These are phyloP conservation scores for Phytophthora quininea DNA, from an alignment of 352 stramenopile genomes.

Conservation along the genomic window DNA sequence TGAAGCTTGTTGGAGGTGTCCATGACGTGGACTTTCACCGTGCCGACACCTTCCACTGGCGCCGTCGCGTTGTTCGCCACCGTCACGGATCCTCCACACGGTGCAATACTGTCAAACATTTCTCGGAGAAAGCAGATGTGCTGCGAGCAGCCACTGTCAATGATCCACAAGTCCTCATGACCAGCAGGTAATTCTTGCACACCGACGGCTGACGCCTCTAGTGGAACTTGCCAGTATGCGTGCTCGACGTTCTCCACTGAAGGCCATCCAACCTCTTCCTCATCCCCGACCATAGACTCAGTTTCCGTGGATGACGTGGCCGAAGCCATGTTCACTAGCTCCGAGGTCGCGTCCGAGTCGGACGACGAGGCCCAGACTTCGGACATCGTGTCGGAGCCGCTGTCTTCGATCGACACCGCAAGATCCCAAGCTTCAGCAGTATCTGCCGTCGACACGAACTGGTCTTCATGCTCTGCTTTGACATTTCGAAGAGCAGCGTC, in stretches of 20 bases:
- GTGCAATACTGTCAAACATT: constrained; percentile 1
- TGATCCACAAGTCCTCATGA: constrained; percentile 6
- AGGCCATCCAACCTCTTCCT: no score
- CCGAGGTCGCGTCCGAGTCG: background rate
- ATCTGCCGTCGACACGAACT: background rate
- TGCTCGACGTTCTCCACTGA: no score
- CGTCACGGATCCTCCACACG: constrained; percentile 5
- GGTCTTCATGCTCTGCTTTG: no score
- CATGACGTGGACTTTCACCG: background rate
- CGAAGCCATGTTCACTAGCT: no score
- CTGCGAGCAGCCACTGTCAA: constrained; percentile 11
- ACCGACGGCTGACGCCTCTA: no score
- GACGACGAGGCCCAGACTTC: background rate
- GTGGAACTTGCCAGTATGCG: no score
- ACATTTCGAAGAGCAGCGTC: background rate
- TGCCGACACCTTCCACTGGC: background rate
- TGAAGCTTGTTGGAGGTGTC: background rate
- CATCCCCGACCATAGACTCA: no score
- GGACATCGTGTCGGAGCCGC: background rate
- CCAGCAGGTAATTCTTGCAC: no score
- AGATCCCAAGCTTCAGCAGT: background rate
- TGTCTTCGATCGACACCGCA: background rate
- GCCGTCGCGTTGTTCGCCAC: constrained; percentile 10
- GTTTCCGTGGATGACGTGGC: no score
- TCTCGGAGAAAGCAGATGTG: constrained; percentile 5